Percentiles rank a stretch among this genome's conserved stretches.
phyloP scores from a whole-genome alignment of 2,329 filamentous ascomycete genomes.

The Helotiales sp. region DNA sequence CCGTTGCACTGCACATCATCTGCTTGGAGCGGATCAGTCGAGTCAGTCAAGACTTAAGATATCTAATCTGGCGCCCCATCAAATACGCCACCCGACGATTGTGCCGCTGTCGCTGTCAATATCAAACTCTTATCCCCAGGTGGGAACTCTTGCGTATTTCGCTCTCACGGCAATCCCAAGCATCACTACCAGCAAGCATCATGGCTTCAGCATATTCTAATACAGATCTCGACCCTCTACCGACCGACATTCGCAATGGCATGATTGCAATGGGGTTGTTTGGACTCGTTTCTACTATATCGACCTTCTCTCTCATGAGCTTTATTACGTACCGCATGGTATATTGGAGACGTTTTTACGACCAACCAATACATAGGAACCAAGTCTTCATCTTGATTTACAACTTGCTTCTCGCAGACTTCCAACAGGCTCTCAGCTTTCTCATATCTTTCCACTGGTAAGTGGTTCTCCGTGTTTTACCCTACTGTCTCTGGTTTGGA shows the following conservation, averaged over 20 bases:
- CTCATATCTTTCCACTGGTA: slow-evolving; percentile 50
- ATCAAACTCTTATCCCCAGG: background rate
- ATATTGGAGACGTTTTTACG: slow-evolving; percentile 37
- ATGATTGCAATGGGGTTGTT: slow-evolving; percentile 65
- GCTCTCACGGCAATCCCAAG: background rate
- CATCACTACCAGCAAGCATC: too few relatives aligned
- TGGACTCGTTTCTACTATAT: slow-evolving; percentile 47
- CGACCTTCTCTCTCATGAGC: slow-evolving; percentile 43
- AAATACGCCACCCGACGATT: background rate
- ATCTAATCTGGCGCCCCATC: too few relatives aligned
- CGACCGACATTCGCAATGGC: slow-evolving; percentile 82
- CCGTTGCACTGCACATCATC: background rate
- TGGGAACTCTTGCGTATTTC: background rate
- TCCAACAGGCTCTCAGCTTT: slow-evolving; percentile 36
- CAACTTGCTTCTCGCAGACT: slow-evolving; percentile 45
- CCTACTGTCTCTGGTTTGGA: too few relatives aligned
- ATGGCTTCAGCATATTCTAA: slow-evolving; percentile 8
- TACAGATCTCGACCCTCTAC: slow-evolving; percentile 83
- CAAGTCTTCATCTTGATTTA: slow-evolving; percentile 56
- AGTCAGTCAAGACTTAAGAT: background rate
- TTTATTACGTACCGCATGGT: slow-evolving; percentile 48
- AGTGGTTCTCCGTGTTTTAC: too few relatives aligned
- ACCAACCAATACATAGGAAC: slow-evolving; percentile 38
- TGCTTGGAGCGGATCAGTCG: background rate
- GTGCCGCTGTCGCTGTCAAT: background rate